A percentile compares a stretch with the other conserved stretches of the same genome.
These are phyloP conservation scores for Taphrina communis DNA, from an alignment of 1,139 yeast species.

Conservation along the genomic window DNA sequence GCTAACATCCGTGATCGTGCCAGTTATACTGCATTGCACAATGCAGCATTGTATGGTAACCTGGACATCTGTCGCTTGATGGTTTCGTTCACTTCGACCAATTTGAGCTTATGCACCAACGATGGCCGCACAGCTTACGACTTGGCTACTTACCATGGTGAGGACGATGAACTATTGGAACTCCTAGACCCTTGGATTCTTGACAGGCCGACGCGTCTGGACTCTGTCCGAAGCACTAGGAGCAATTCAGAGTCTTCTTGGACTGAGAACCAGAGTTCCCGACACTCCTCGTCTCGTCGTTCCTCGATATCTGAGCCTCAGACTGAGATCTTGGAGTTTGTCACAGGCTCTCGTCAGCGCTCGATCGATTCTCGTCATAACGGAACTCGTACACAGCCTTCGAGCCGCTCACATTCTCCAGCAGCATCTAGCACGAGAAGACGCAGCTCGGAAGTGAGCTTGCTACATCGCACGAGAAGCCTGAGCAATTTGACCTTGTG, in stretches of 20 bases:
- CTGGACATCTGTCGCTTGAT: constrained; percentile 64
- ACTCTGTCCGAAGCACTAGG: neutral
- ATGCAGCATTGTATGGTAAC: constrained; percentile 78
- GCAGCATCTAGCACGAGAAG: neutral
- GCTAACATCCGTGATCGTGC: constrained; percentile 75
- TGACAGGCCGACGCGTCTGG: neutral
- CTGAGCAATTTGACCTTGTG: neutral
- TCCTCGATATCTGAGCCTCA: neutral
- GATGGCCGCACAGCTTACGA: constrained; percentile 34
- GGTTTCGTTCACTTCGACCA: constrained; percentile 61
- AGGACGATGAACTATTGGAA: constrained; percentile 9
- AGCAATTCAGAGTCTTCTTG: constrained; percentile 22
- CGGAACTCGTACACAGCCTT: constrained; percentile 18
- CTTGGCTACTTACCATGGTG: constrained; percentile 24
- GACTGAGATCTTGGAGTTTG: too few relatives aligned
- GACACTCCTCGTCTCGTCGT: neutral
- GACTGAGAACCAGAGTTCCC: neutral
- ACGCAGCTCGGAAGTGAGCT: constrained; percentile 2
- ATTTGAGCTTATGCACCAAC: constrained; percentile 21
- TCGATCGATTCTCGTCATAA: constrained; percentile 3
- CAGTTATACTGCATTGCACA: constrained; percentile 85
- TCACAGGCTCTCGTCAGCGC: neutral
- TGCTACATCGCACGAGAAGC: constrained; percentile 3
- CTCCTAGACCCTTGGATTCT: constrained; percentile 27
- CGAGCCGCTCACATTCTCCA: constrained; percentile 20